These are phyloP conservation scores for Takakia lepidozioides DNA, from an alignment of 225 moss, liverwort and hornwort species.

Conservation along the genomic window DNA sequence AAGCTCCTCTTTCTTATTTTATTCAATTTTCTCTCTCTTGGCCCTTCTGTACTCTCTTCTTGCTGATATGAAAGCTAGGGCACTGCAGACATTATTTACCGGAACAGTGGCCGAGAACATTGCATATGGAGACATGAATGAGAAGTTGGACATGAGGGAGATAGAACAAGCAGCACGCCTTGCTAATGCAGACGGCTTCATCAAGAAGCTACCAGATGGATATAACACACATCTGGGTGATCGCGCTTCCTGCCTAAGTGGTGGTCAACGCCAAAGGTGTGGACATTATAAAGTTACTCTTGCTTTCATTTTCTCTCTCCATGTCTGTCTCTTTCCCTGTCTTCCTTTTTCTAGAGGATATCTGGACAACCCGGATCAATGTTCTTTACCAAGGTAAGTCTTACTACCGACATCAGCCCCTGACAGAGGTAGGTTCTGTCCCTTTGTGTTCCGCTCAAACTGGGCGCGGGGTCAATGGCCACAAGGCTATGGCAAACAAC, in stretches of 20 bases:
- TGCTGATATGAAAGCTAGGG: no score
- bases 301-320: no score
- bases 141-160: constrained; percentile 47
- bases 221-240: constrained; percentile 84
- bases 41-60: no score
- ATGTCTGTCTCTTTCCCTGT: background rate
- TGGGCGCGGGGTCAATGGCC: no score
- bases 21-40: no score
- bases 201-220: constrained; percentile 66
- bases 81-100: constrained; percentile 73
- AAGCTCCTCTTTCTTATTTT: no score
- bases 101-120: constrained; percentile 98
- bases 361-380: no score
- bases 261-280: constrained; percentile 94
- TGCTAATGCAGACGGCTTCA: constrained; percentile 88
- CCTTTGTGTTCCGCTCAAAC: no score
- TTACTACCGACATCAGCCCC: no score
- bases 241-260: constrained; percentile 85
- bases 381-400: no score
- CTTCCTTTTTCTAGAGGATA: background rate
- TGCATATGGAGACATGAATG: constrained; percentile 70
- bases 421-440: no score
- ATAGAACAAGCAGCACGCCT: constrained; percentile 67
- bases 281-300: background rate
- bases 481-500: no score